Base-by-base conservation (phyloP, 2,329 filamentous ascomycete genomes). In the Pseudovirgaria hyperparasitica region DNA sequence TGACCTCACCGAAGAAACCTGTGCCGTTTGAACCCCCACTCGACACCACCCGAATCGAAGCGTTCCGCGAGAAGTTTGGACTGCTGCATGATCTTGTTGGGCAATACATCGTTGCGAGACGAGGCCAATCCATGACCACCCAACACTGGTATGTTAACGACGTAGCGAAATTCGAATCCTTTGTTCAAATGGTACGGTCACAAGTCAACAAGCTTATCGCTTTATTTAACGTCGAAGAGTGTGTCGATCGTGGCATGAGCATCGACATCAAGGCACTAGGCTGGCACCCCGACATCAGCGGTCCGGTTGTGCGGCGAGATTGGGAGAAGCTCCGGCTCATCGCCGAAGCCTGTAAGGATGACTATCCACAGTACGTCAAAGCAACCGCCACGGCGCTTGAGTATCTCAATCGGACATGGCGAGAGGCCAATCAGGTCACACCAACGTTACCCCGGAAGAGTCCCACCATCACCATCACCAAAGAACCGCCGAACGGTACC, bases 281-380 rank as follows among this genome's bases (percentile, higher is more conserved):
- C n/a, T 63, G 60, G 60, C 60, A 63, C 37, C 48, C 61, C 3
- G 58, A 62, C 27, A 45, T 56, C 6, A 49, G 50, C 7, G 43
- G 43, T 1, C 40, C 45, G 8, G 23, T 42, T 8, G 42, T 52
- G 5, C 37, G 41, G 20, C 38, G 44, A 13, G 50, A 54, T 19
- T 51, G 45, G 48, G 46, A 50, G 21, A 63, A 63, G 38, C 38
- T 63, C n/a, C 40, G 46, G 11, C 43, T 63, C 6, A 50, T 64
- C 17, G 43, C 51, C n/a, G 55, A 61, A 31, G 53, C 55, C 5
- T 60, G 56, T 28, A 41, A 44, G 19, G 37, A 40, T 5, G 50
- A 59, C 24, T 63, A 63, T 29, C 59, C 59, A 5, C 52, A 60
- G 32, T 62, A 62, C 32, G 41, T 57, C 9, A 44, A 49, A 4